Conservation (phyloP, 176 grass and related monocot species). For the Carex kokanica region DNA sequence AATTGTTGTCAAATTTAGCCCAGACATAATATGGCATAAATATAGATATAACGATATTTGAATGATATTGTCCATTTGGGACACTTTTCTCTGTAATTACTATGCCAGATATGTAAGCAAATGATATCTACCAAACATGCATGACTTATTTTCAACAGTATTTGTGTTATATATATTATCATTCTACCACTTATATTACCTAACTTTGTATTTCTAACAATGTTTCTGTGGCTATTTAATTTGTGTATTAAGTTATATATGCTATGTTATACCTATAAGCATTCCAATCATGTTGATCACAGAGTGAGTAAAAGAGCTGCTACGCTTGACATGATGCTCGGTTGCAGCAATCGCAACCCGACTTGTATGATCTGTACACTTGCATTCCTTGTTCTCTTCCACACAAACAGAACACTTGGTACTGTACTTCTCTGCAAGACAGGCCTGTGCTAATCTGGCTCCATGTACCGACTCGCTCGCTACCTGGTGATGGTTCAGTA, state of each 20-base stretch:
- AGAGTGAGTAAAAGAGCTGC: constrained; percentile 64
- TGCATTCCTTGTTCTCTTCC: constrained; percentile 42
- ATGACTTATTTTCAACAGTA: neutral
- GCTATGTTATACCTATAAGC: constrained; percentile 65
- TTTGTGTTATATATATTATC: neutral
- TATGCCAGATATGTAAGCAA: neutral
- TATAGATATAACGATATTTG: neutral
- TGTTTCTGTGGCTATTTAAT: neutral
- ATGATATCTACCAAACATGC: neutral
- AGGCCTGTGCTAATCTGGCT: constrained; percentile 32
- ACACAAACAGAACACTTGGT: constrained; percentile 29
- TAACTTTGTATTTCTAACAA: neutral
- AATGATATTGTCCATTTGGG: neutral
- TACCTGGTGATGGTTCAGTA: constrained; percentile 35
- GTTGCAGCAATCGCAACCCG: neutral
- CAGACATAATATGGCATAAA: neutral
- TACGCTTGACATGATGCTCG: constrained; percentile 35
- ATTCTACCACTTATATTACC: neutral
- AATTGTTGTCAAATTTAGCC: neutral
- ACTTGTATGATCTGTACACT: constrained; percentile 5
- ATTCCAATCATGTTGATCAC: constrained; percentile 86
- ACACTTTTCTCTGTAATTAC: neutral
- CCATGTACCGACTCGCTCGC: constrained; percentile 55
- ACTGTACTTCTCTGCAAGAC: constrained; percentile 10
- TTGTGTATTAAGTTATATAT: neutral